phyloP scores from a whole-genome alignment of 108 stramenopile species.

The Craspedostauros australis region DNA sequence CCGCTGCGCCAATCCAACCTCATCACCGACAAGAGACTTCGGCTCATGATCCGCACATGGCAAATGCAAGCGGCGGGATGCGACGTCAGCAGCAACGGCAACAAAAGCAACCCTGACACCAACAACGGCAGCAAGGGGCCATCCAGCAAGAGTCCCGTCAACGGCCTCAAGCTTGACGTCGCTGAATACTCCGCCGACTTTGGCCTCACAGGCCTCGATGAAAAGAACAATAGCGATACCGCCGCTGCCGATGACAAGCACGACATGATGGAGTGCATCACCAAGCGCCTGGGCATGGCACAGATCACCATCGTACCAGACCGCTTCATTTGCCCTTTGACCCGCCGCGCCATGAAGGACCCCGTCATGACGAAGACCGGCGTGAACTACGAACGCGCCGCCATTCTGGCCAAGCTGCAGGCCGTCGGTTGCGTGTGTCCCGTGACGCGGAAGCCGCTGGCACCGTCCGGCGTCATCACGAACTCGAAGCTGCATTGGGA shows the following conservation, averaged over 20 bases:
- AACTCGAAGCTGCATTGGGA: constrained; percentile 20
- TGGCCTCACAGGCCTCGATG: no score
- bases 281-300: no score
- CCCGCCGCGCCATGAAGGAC: constrained; percentile 45
- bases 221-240: no score
- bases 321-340: constrained; percentile 53
- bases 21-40: constrained; percentile 20
- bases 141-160: no score
- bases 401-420: constrained; percentile 23
- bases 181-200: no score
- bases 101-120: no score
- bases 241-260: no score
- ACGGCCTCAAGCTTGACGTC: no score
- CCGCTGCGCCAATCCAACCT: constrained; percentile 20
- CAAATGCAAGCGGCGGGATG: no score
- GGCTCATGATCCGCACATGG: constrained; percentile 23
- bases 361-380: constrained; percentile 51
- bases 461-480: not conserved
- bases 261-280: no score
- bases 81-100: no score
- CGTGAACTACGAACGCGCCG: constrained; percentile 37
- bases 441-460: constrained; percentile 12
- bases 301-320: constrained; percentile 30
- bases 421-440: constrained; percentile 14
- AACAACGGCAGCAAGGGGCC: no score